Percentiles rank a stretch among this genome's conserved stretches.
Evolutionary conservation across 768 basidiomycete genomes (phyloP).

Genomic region (Termitomyces sp.): DNA sequence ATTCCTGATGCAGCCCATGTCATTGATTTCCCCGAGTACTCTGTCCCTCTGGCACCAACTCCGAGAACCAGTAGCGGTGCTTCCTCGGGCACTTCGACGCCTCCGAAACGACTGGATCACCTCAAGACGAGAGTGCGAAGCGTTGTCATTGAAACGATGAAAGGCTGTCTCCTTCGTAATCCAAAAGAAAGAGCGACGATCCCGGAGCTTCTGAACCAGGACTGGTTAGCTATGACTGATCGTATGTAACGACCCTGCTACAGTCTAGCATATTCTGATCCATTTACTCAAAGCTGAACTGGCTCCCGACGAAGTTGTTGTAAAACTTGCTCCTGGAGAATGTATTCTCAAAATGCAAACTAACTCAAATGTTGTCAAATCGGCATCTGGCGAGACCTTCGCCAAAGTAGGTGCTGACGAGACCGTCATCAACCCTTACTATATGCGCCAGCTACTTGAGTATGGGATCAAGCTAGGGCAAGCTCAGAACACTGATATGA

Average conservation of each 20-base stretch:
- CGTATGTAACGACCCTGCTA: slow-evolving; percentile 30
- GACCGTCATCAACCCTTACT: slow-evolving; percentile 73
- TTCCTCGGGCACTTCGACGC: slow-evolving; percentile 24
- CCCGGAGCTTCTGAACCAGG: slow-evolving; percentile 77
- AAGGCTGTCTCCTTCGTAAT: slow-evolving; percentile 71
- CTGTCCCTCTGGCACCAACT: slow-evolving; percentile 46
- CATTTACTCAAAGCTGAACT: slow-evolving; percentile 21
- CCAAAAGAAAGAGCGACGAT: slow-evolving; percentile 87
- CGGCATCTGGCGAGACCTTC: slow-evolving; percentile 3
- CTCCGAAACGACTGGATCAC: slow-evolving; percentile 61
- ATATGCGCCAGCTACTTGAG: slow-evolving; percentile 69
- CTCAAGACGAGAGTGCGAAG: slow-evolving; percentile 64
- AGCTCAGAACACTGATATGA: slow-evolving; percentile 32
- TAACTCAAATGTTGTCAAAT: neutral
- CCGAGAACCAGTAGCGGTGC: slow-evolving; percentile 23
- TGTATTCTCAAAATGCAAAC: neutral
- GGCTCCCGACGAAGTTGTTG: slow-evolving; percentile 57
- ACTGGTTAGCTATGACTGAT: slow-evolving; percentile 69
- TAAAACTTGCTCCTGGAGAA: slow-evolving; percentile 32
- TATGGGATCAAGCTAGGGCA: slow-evolving; percentile 66
- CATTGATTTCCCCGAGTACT: slow-evolving; percentile 79
- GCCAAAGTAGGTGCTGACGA: slow-evolving; percentile 36
- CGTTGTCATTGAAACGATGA: slow-evolving; percentile 79
- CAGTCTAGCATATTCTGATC: neutral
- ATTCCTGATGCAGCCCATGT: slow-evolving; percentile 75